Conservation (phyloP, 768 basidiomycete species). For the Mycena indigotica region DNA sequence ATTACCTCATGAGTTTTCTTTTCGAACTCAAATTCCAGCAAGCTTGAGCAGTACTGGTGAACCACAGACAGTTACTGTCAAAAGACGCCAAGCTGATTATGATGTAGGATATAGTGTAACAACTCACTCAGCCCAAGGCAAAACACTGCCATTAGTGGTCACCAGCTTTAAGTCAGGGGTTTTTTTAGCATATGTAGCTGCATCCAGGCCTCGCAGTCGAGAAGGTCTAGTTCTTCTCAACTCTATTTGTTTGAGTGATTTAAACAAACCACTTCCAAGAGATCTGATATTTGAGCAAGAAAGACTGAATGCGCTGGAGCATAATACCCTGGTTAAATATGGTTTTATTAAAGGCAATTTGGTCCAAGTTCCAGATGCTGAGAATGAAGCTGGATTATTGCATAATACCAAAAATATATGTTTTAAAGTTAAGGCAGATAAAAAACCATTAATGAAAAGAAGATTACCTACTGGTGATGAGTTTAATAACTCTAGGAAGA, state of each 20-base stretch:
- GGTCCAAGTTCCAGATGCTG: not conserved
- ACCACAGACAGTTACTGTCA: not conserved
- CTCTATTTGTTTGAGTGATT: slow-evolving; percentile 19
- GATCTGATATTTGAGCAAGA: not conserved
- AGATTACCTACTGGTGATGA: not conserved
- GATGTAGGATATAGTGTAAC: slow-evolving; percentile 35
- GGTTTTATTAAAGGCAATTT: not conserved
- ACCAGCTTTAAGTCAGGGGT: slow-evolving; percentile 26
- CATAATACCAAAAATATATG: not conserved
- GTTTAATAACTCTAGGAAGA: not conserved
- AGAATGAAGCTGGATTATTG: not conserved
- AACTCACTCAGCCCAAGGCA: slow-evolving; percentile 35
- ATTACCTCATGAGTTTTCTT: not conserved
- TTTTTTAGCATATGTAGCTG: slow-evolving; percentile 33
- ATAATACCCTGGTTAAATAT: not conserved
- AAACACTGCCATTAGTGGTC: slow-evolving; percentile 25
- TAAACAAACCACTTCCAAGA: slow-evolving; percentile 22
- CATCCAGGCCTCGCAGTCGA: slow-evolving; percentile 25
- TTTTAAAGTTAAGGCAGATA: not conserved
- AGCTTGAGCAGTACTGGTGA: slow-evolving; percentile 20
- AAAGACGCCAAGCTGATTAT: slow-evolving; percentile 25
- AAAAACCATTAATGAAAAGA: not conserved
- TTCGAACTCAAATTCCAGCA: slow-evolving; percentile 13
- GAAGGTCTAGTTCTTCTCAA: slow-evolving; percentile 26
- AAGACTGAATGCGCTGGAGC: not conserved